These are phyloP conservation scores for Ajuga reptans DNA, from an alignment of 305 asterid genomes.

Conservation along the genomic window DNA sequence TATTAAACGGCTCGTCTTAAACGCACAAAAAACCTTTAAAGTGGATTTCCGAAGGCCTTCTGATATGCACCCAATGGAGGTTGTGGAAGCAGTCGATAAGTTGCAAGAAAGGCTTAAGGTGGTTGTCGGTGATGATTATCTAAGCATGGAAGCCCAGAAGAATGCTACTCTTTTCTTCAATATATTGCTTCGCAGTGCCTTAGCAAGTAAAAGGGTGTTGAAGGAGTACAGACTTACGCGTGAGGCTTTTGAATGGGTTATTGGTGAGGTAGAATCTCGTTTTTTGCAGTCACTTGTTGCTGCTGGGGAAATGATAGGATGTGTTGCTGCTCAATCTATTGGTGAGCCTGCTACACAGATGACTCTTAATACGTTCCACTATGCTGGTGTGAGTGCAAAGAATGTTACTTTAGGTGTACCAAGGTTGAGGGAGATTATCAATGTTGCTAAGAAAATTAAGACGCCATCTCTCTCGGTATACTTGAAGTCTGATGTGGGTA, in stretches of 20 bases:
- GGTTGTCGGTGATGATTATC: slow-evolving; percentile 94
- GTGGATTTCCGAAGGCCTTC: slow-evolving; percentile 93
- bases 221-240: slow-evolving; percentile 87
- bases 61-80: slow-evolving; percentile 98
- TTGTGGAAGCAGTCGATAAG: slow-evolving; percentile 96
- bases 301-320: slow-evolving; percentile 97
- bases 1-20: slow-evolving; percentile 76
- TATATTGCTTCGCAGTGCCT: slow-evolving; percentile 89
- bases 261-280: slow-evolving; percentile 96
- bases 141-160: slow-evolving; percentile 96
- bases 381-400: slow-evolving; percentile 99
- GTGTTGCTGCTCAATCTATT: slow-evolving; percentile 97
- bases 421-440: slow-evolving; percentile 94
- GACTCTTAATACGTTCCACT: slow-evolving; percentile 96
- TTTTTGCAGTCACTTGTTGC: slow-evolving; percentile 95
- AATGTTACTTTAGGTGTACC: slow-evolving; percentile 98
- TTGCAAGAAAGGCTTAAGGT: slow-evolving; percentile 93
- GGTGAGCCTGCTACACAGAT: slow-evolving; percentile 99
- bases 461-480: slow-evolving; percentile 94
- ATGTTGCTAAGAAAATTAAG: slow-evolving; percentile 93
- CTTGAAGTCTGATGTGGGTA: slow-evolving; percentile 67
- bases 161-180: slow-evolving; percentile 96
- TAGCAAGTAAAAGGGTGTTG: slow-evolving; percentile 93
- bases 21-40: slow-evolving; percentile 92
- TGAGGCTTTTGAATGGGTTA: slow-evolving; percentile 97